Base-by-base conservation (phyloP, 1,139 yeast genomes). In the Scheffersomyces parashehatae region DNA sequence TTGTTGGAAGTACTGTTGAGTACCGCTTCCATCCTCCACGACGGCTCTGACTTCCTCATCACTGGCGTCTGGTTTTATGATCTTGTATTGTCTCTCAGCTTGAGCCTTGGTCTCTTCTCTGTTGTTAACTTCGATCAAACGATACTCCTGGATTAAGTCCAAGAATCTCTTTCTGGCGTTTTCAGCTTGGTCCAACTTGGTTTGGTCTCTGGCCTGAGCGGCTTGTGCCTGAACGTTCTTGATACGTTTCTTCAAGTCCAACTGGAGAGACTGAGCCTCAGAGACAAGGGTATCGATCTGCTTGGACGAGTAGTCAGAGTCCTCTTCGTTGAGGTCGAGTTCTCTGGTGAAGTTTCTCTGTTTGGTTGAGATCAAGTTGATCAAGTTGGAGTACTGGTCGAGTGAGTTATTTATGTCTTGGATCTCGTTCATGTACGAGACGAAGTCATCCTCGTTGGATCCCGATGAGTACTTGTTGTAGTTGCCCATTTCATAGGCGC, bases 11-110 rank as follows among this genome's bases (percentile, higher is more conserved):
- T 90, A 87, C 68, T 91, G 98, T 62, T 87, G 89, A 43, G 90
- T 86, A 55, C 87, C 87, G 42, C 41, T 42, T 26, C 58, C 54
- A 59, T 88, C 93, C 56, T 86, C 95, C 44, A 88, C 83, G 36
- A 95, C 97, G 46, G 83, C 87, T 55, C 79, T 81, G 46, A 88
- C 82, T 67, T 91, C 97, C 39, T 79, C 88, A 28, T 87, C 88
- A 16, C 95, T 79, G 28, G 98, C 97, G 50, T 88, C 91, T 9
- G 98, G 99, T 58, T 88, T 89, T 49, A 93, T 93, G 58, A 93
- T 88, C 62, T 83, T 83, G 72, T 86, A 90, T 74, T 93, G 98
- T 66, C 97, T 84, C 62, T 86, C 93, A 40, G 97, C 96, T 59
- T 88, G 96, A 48, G 82, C 82, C 65, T 87, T 83, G 64, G 89